Percentiles rank a stretch among this genome's conserved stretches.
phyloP scores from a whole-genome alignment of 2,329 filamentous ascomycete species.

The Ophiostoma triangulosporum region DNA sequence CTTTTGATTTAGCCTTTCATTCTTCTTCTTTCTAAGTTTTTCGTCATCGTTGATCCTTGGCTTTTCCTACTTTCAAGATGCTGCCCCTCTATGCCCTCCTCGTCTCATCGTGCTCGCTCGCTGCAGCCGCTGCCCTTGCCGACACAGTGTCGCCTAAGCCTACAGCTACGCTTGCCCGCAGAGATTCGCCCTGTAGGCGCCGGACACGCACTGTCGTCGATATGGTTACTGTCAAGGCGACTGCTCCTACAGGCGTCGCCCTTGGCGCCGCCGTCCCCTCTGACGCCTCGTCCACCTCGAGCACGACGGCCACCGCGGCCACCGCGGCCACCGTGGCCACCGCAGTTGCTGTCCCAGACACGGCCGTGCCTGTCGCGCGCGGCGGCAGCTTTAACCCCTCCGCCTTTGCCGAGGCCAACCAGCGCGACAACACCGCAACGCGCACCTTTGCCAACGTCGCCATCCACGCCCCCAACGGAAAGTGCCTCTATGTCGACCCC shows the following conservation, averaged over 20 bases:
- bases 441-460: constrained; percentile 31
- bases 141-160: not conserved
- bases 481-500: constrained; percentile 38
- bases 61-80: constrained; percentile 16
- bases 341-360: constrained; percentile 3
- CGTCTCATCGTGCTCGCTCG: not conserved
- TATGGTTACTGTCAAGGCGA: not conserved
- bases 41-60: constrained; percentile 10
- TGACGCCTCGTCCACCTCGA: not conserved
- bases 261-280: not conserved
- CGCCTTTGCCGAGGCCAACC: constrained; percentile 34
- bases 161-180: too few species aligned
- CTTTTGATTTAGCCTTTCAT: constrained; percentile 5
- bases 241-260: not conserved
- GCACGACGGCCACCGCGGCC: not conserved
- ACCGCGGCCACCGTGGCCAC: not conserved
- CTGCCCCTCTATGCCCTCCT: constrained; percentile 15
- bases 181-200: not conserved
- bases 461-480: constrained; percentile 33
- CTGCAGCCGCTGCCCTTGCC: constrained; percentile 5
- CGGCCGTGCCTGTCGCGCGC: constrained; percentile 33
- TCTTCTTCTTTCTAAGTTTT: constrained; percentile 5
- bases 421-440: constrained; percentile 32
- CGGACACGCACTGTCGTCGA: not conserved
- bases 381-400: constrained; percentile 35